Evolutionary conservation across 805 yeast genomes (phyloP), one percentile per base, ranked within the genome.

Genomic region (Danielozyma ontarioensis): DNA sequence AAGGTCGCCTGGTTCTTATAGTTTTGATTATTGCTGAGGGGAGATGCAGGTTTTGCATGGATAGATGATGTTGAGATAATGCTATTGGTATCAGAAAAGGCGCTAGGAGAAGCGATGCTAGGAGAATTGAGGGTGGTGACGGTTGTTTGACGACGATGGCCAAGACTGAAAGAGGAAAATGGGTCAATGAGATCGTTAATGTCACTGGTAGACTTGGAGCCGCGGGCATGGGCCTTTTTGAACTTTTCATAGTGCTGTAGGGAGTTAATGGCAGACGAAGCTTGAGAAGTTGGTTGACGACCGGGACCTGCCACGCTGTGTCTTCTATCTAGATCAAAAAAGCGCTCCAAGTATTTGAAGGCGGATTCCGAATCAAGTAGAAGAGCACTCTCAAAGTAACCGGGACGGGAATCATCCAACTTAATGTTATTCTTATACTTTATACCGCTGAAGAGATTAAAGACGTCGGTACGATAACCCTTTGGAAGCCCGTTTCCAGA

Each of bases 401-500:
- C 81, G 1, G 83, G 82, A 33, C 71, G 52, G 3, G 80, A 74
- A 28, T 78, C 81, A 48, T 76, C 82, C 25, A 76, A 70, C 42
- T 71, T 72, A 37, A 76, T 47, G 5, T 48, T 47, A 41, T 74
- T 74, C 16, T 61, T 59, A 37, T 68, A 68, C 36, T 62, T 66
- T 25, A 72, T 69, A 6, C 80, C 80, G 46, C 75, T 75, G 42
- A 73, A 61, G 32, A 76, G 51, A 50, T 77, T 76, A 55, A 76
- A 76, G 11, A 76, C 48, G 28, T 77, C 80, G 13, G 68, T 64
- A 37, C 83, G 50, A 42, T 71, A 75, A 13, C 44, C 70, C 61
- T 56, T 76, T 32, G 64, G 69, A 34, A 67, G 51, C 25, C 47
- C 46, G 44, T 76, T 76, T 21, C 68, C 70, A 39, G 48, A 45